Evolutionary conservation across 2,329 filamentous ascomycete genomes (phyloP).

Genomic region (Paecilomyces sp.): DNA sequence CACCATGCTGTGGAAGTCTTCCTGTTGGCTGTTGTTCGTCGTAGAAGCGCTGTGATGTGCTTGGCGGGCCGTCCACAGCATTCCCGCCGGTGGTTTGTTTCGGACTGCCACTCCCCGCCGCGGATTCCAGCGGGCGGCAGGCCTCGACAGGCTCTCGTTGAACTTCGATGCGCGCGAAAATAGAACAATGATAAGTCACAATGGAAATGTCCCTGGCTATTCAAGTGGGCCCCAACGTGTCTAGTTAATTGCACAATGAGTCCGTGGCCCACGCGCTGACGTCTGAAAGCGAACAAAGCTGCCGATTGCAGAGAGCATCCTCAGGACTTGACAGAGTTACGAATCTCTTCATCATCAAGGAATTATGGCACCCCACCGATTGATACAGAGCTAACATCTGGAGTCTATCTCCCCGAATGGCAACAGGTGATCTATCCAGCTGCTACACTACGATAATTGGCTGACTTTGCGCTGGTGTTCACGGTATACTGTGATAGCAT

Average conservation of each 20-base stretch:
- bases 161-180: background rate
- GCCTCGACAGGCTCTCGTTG: background rate
- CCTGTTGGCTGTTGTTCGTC: background rate
- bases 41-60: background rate
- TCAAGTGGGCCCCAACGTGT: background rate
- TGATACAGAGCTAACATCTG: background rate
- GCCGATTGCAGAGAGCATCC: background rate
- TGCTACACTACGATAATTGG: too few relatives aligned
- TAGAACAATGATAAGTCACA: background rate
- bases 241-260: background rate
- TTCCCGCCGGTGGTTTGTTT: background rate
- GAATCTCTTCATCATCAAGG: background rate
- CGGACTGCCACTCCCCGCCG: background rate
- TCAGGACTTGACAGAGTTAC: background rate
- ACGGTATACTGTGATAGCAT: background rate
- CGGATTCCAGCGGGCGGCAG: background rate
- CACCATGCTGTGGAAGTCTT: background rate
- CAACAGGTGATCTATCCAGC: too few relatives aligned
- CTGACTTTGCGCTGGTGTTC: background rate
- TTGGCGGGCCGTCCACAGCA: background rate
- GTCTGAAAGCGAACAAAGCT: background rate
- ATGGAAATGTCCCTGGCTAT: background rate
- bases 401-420: too few relatives aligned
- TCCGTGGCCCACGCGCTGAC: background rate
- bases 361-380: background rate